Percentiles rank a stretch among this genome's conserved stretches.
These are phyloP conservation scores for Pichia sp. DNA, from an alignment of 1,139 yeast genomes.

Conservation along the genomic window DNA sequence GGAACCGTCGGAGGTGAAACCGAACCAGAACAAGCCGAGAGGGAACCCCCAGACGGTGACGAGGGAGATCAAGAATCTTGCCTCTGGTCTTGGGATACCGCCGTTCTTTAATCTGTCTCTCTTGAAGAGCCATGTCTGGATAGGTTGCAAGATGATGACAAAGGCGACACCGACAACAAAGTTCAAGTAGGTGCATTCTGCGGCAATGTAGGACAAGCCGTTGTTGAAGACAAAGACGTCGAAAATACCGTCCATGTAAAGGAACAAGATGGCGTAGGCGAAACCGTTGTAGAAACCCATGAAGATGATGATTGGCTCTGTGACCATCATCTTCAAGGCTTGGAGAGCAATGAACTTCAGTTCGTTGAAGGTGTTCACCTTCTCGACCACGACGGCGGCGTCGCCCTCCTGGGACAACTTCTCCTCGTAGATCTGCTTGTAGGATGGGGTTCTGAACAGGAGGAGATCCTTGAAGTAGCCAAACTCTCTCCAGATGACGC, in stretches of 20 bases:
- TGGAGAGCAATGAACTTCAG: slow-evolving; percentile 29
- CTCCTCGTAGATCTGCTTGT: slow-evolving; percentile 18
- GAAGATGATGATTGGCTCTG: slow-evolving; percentile 33
- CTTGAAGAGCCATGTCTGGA: slow-evolving; percentile 34
- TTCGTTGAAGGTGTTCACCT: slow-evolving; percentile 26
- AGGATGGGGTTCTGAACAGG: slow-evolving; percentile 23
- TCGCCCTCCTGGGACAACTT: slow-evolving; percentile 21
- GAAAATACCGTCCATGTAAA: slow-evolving; percentile 34
- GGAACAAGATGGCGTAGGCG: slow-evolving; percentile 35
- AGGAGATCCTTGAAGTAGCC: slow-evolving; percentile 20
- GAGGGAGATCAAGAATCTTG: slow-evolving; percentile 31
- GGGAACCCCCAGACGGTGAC: slow-evolving; percentile 36
- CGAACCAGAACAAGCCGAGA: slow-evolving; percentile 33
- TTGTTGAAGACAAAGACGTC: slow-evolving; percentile 33
- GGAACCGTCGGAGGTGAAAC: slow-evolving; percentile 31
- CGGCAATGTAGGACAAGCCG: slow-evolving; percentile 30
- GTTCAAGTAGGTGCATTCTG: slow-evolving; percentile 33
- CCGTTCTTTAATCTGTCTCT: slow-evolving; percentile 37
- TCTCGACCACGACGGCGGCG: slow-evolving; percentile 26
- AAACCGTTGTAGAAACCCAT: slow-evolving; percentile 34
- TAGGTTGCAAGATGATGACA: slow-evolving; percentile 29
- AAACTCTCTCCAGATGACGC: slow-evolving; percentile 26
- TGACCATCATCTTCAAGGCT: slow-evolving; percentile 33
- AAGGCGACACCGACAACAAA: slow-evolving; percentile 33
- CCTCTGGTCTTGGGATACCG: slow-evolving; percentile 46